Conservation (phyloP, 2,329 filamentous ascomycete species). For the Didymella arachidicola region DNA sequence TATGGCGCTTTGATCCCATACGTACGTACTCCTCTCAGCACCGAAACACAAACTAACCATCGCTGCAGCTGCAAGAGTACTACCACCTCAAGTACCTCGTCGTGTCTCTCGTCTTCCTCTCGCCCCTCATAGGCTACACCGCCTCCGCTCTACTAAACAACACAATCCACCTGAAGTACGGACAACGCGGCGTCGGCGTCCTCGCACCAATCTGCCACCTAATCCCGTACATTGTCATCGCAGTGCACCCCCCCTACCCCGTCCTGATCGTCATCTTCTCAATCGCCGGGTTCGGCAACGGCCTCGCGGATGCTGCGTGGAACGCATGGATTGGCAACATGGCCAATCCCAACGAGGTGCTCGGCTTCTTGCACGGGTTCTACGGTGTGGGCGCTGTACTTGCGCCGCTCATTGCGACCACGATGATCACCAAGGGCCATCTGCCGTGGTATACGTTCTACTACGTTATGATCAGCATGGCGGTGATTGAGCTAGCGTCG, state of each 20-base stretch:
- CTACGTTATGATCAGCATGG: conserved; percentile 73
- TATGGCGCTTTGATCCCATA: conserved; percentile 65
- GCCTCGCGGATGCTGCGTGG: conserved; percentile 68
- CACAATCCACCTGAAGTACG: conserved; percentile 67
- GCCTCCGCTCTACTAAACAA: conserved; percentile 71
- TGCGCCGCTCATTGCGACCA: conserved; percentile 73
- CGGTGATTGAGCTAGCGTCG: conserved; percentile 63
- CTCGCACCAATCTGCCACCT: conserved; percentile 70
- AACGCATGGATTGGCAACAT: conserved; percentile 72
- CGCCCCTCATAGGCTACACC: conserved; percentile 71
- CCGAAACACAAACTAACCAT: not conserved
- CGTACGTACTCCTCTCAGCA: conserved; percentile 33
- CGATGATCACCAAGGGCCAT: conserved; percentile 70
- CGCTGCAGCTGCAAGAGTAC: conserved; percentile 65
- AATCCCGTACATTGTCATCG: conserved; percentile 69
- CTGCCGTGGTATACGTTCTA: conserved; percentile 77
- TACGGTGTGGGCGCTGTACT: conserved; percentile 77
- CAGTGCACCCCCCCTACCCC: conserved; percentile 73
- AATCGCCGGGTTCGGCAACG: conserved; percentile 75
- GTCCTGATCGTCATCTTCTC: conserved; percentile 71
- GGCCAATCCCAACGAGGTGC: conserved; percentile 74
- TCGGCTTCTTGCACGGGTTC: conserved; percentile 75
- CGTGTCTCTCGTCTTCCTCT: conserved; percentile 72
- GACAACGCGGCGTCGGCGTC: conserved; percentile 75
- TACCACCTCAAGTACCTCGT: conserved; percentile 69